Conservation (phyloP, 148 eudicot species). For the Euryodendron excelsum region DNA sequence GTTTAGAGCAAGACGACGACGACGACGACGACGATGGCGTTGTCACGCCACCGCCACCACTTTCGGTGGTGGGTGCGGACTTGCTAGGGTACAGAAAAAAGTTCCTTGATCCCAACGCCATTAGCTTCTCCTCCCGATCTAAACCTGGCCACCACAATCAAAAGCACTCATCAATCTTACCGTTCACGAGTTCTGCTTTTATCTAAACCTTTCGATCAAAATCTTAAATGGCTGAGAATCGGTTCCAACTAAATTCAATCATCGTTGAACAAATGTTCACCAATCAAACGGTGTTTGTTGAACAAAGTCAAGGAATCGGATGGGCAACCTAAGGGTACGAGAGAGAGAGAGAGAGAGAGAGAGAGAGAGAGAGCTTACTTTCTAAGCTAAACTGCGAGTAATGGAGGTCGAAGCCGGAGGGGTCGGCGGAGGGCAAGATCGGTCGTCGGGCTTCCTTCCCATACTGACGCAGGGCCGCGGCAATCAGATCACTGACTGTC, state of each 20-base stretch:
- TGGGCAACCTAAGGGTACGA: too few species aligned
- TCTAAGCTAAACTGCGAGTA: slow-evolving; percentile 82
- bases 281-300: neutral
- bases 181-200: neutral
- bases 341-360: neutral
- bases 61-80: slow-evolving; percentile 9
- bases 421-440: slow-evolving; percentile 21
- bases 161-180: neutral
- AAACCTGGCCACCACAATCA: slow-evolving; percentile 44
- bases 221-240: neutral
- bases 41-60: slow-evolving; percentile 7
- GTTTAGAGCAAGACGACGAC: slow-evolving; percentile 61
- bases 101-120: slow-evolving; percentile 71
- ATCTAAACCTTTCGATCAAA: neutral
- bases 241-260: neutral
- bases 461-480: slow-evolving; percentile 50
- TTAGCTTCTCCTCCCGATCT: slow-evolving; percentile 61
- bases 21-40: too few species aligned
- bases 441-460: slow-evolving; percentile 66
- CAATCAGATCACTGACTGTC: slow-evolving; percentile 59
- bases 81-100: slow-evolving; percentile 65
- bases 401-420: slow-evolving; percentile 58
- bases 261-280: neutral
- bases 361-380: slow-evolving; percentile 38
- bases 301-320: neutral